Percentiles rank a stretch among this genome's conserved stretches.
phyloP scores from a whole-genome alignment of 441 rosid species.

The Eutrema salsugineum region DNA sequence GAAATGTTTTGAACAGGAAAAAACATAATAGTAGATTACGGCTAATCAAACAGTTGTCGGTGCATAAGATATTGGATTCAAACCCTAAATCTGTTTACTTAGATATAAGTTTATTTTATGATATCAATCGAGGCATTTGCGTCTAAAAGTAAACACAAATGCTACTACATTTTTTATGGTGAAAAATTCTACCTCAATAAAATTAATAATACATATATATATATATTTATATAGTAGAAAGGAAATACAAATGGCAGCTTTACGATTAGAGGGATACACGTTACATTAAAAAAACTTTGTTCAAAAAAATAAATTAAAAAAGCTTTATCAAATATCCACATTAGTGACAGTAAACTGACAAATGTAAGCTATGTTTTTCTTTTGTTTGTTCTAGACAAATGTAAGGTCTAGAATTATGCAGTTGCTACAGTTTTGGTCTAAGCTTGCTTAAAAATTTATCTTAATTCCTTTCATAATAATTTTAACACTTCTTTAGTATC shows the following conservation, averaged over 20 bases:
- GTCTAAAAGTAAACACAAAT: neutral
- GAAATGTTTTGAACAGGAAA: no score
- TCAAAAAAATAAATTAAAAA: no score
- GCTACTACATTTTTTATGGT: neutral
- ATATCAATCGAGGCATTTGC: neutral
- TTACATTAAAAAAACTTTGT: no score
- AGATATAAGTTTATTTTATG: neutral
- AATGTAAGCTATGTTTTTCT: neutral
- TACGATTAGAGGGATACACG: neutral
- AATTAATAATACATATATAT: neutral
- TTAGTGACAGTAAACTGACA: conserved; percentile 11
- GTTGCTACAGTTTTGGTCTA: neutral
- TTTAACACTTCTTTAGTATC: neutral
- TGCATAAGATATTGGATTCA: neutral
- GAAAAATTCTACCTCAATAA: neutral
- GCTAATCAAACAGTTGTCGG: neutral
- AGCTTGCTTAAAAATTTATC: neutral
- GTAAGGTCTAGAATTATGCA: neutral
- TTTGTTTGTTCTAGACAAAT: neutral
- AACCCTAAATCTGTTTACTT: neutral
- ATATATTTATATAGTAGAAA: neutral
- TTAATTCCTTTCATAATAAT: neutral
- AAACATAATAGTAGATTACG: neutral
- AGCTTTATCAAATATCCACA: neutral
- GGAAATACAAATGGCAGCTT: neutral